phyloP scores from a whole-genome alignment of 2,329 filamentous ascomycete species.

The Hirsutella rhossiliensis region DNA sequence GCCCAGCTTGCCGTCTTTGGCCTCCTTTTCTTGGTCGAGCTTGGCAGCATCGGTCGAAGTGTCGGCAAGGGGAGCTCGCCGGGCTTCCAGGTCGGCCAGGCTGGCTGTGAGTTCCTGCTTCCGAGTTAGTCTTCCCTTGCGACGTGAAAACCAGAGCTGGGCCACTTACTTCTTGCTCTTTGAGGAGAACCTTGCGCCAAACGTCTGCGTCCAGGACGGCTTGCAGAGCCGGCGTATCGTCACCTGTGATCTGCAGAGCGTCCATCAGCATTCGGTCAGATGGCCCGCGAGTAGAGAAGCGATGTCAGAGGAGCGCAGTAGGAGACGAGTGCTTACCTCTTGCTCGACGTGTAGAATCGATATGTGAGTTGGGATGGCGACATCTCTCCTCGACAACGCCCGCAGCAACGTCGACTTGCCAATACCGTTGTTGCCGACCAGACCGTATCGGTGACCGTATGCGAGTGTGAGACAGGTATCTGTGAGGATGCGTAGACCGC shows the following conservation, averaged over 20 bases:
- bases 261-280: neutral
- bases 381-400: slow-evolving; percentile 82
- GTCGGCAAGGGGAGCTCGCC: slow-evolving; percentile 73
- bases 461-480: slow-evolving; percentile 85
- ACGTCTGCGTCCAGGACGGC: slow-evolving; percentile 96
- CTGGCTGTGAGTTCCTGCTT: slow-evolving; percentile 61
- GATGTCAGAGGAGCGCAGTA: neutral
- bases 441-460: slow-evolving; percentile 87
- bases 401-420: slow-evolving; percentile 92
- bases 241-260: slow-evolving; percentile 62
- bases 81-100: slow-evolving; percentile 63
- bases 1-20: slow-evolving; percentile 77
- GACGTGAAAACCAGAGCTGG: neutral
- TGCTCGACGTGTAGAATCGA: slow-evolving; percentile 98
- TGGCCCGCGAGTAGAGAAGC: neutral
- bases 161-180: slow-evolving; percentile 64
- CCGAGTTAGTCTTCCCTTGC: slow-evolving; percentile 12
- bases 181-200: slow-evolving; percentile 90
- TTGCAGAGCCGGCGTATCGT: slow-evolving; percentile 89
- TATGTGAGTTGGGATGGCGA: slow-evolving; percentile 91
- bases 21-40: slow-evolving; percentile 79
- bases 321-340: slow-evolving; percentile 47
- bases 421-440: slow-evolving; percentile 99
- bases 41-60: slow-evolving; percentile 80
- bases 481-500: slow-evolving; percentile 75